A percentile compares a stretch with the other conserved stretches of the same genome.
Conservation (phyloP, 2,329 filamentous ascomycete genomes). For the Phoma sp. region DNA sequence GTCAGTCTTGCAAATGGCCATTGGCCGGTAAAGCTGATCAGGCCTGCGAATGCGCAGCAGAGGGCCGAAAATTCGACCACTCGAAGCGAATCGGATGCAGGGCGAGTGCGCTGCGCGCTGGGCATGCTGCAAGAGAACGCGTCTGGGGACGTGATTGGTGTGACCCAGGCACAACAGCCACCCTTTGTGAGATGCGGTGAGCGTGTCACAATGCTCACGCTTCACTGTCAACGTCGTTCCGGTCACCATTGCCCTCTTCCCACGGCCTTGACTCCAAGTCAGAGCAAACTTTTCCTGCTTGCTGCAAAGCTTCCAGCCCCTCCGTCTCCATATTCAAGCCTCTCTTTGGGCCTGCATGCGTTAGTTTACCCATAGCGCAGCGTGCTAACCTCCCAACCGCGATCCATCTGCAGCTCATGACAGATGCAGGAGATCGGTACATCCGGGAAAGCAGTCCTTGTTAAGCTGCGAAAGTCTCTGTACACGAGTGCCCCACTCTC, state of each 20-base stretch:
- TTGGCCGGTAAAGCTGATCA: slow-evolving; percentile 11
- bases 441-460: neutral
- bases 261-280: neutral
- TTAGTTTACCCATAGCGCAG: slow-evolving; percentile 30
- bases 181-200: slow-evolving; percentile 34
- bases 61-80: slow-evolving; percentile 22
- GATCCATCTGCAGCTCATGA: slow-evolving; percentile 29
- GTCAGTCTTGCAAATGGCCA: slow-evolving; percentile 27
- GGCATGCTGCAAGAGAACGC: slow-evolving; percentile 25
- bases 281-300: neutral
- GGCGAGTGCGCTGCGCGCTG: slow-evolving; percentile 20
- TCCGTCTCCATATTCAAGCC: slow-evolving; percentile 11
- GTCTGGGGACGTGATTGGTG: slow-evolving; percentile 25
- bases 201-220: slow-evolving; percentile 24
- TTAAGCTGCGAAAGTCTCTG: slow-evolving; percentile 19
- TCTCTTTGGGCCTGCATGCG: slow-evolving; percentile 36
- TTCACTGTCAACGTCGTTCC: slow-evolving; percentile 14
- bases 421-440: slow-evolving; percentile 19
- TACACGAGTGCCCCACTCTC: slow-evolving; percentile 24
- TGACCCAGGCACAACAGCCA: slow-evolving; percentile 26
- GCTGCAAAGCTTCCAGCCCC: slow-evolving; percentile 1
- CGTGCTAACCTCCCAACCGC: slow-evolving; percentile 19
- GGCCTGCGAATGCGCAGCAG: slow-evolving; percentile 30
- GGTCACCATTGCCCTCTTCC: slow-evolving; percentile 6
- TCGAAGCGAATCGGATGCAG: slow-evolving; percentile 28